Base-by-base conservation (phyloP, 495 filamentous ascomycete species). In the Elasticomyces elasticus region DNA sequence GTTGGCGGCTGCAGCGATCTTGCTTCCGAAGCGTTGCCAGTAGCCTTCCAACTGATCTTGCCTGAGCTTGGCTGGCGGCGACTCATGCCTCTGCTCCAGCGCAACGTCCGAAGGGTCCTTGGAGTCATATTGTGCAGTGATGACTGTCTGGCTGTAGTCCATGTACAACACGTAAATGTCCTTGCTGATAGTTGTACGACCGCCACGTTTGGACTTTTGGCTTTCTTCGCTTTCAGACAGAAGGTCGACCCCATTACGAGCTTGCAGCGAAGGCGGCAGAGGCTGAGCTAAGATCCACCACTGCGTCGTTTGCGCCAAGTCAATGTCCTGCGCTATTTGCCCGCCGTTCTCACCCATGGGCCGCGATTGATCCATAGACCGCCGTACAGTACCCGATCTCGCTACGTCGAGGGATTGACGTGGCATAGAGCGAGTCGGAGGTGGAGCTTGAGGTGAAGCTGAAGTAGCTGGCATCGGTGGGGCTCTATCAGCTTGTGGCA, bases 81-180 rank as follows among this genome's bases (percentile, higher is more conserved):
- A 70, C 61, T 97, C 87, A 60, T 98, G 92, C 19, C 84, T 81
- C 68, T 98, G 92, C 58, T 94, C 87, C 9, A 96, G 66, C 1
- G 73, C 69, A 10, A 82, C 83, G 60, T 89, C 82, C 31, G 75
- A 68, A 7, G 86, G 79, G 61, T 95, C 82, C 41, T 81, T 75
- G 1, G 81, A 71, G 67, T 95, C 86, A 67, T 84, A 97, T 54
- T 77, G 82, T 26, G 82, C 86, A 0, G 82, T 86, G 62, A 97
- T 79, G 55, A 95, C 72, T 0, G 90, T 97, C 65, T 97, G 92
- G 15, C 90, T 96, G 67, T 97, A 97, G 69, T 98, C 92, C 54
- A 87, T 83, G 72, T 84, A 97, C 1, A 98, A 75, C 24, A 95
- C 73, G 62, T 84, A 95, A 26, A 95, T 76, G 48, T 89, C 82